Evolutionary conservation across 768 basidiomycete species (phyloP).

Genomic region (Hydnomerulius pinastri): DNA sequence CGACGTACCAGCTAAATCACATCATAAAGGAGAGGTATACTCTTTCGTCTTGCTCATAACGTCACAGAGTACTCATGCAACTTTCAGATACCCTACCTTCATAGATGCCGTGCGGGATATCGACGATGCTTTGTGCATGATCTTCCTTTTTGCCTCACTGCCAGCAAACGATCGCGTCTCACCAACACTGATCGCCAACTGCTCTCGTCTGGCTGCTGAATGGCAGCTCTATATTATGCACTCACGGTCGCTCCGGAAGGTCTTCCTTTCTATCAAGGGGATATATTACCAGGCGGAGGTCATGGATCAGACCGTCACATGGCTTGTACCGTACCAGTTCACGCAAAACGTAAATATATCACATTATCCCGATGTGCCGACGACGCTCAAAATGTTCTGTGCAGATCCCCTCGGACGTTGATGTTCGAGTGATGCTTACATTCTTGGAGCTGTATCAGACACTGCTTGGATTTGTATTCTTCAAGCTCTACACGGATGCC

Average conservation of each 20-base stretch:
- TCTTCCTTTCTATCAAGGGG: slow-evolving; percentile 96
- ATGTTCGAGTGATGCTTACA: slow-evolving; percentile 96
- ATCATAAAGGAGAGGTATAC: slow-evolving; percentile 94
- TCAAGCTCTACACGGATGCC: slow-evolving; percentile 96
- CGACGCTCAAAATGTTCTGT: slow-evolving; percentile 10
- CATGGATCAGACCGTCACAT: slow-evolving; percentile 89
- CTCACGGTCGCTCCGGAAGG: slow-evolving; percentile 78
- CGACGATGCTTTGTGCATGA: slow-evolving; percentile 95
- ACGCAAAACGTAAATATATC: slow-evolving; percentile 76
- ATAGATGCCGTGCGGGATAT: slow-evolving; percentile 94
- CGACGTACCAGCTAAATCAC: slow-evolving; percentile 90
- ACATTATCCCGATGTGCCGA: slow-evolving; percentile 1
- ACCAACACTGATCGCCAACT: slow-evolving; percentile 84
- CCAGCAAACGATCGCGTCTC: slow-evolving; percentile 86
- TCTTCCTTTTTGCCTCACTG: slow-evolving; percentile 88
- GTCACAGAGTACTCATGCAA: slow-evolving; percentile 9
- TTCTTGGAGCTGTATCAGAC: slow-evolving; percentile 99
- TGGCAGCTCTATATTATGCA: slow-evolving; percentile 98
- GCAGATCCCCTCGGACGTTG: slow-evolving; percentile 92
- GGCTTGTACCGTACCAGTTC: slow-evolving; percentile 98
- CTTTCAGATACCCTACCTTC: slow-evolving; percentile 90
- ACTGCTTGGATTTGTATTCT: slow-evolving; percentile 91
- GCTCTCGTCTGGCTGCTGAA: slow-evolving; percentile 85
- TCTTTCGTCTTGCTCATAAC: background rate
- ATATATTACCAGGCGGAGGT: slow-evolving; percentile 97